Percentiles rank a stretch among this genome's conserved stretches.
Evolutionary conservation across 1,284 basidiomycete genomes (phyloP).

Genomic region (Lentinus polychrous): DNA sequence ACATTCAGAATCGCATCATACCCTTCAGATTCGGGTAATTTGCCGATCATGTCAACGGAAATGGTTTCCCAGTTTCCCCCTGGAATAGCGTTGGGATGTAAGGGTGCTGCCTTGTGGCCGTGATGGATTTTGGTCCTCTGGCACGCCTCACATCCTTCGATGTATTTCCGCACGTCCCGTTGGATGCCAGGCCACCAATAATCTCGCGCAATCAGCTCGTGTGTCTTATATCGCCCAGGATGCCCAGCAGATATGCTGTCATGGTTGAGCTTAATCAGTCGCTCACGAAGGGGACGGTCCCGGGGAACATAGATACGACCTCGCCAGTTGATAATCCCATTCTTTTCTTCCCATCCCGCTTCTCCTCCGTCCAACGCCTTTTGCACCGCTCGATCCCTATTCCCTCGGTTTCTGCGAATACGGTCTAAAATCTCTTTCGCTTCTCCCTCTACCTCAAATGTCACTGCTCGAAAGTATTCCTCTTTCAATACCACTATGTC

Average conservation of each 20-base stretch:
- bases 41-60: constrained; percentile 12
- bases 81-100: constrained; percentile 9
- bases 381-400: not conserved
- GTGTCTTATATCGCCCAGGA: constrained; percentile 12
- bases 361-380: not conserved
- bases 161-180: constrained; percentile 6
- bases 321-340: not conserved
- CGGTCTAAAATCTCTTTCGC: not conserved
- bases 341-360: not conserved
- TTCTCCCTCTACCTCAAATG: not conserved
- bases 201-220: constrained; percentile 6
- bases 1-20: constrained; percentile 9
- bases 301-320: not conserved
- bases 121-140: constrained; percentile 3
- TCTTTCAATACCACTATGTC: not conserved
- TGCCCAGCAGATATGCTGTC: constrained; percentile 2
- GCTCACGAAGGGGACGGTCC: not conserved
- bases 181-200: constrained; percentile 11
- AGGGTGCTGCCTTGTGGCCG: constrained; percentile 2
- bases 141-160: constrained; percentile 8
- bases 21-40: constrained; percentile 2
- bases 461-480: not conserved
- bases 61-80: constrained; percentile 9
- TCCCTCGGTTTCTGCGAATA: not conserved
- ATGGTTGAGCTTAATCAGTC: not conserved